Conservation (phyloP, 2,329 filamentous ascomycete species). For the Aspergillus udagawae region DNA sequence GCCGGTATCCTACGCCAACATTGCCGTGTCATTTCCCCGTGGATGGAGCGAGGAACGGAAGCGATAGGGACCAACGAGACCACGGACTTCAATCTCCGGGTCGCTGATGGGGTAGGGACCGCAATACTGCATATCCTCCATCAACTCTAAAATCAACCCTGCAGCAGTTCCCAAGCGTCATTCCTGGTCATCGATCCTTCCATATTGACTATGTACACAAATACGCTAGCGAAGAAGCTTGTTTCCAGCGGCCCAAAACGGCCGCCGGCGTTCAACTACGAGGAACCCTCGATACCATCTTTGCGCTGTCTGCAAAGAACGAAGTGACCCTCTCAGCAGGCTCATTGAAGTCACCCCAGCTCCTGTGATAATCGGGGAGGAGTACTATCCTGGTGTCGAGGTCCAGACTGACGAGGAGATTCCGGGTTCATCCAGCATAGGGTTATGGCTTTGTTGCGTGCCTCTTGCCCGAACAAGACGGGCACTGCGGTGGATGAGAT, state of each 20-base stretch:
- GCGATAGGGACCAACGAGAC: too few relatives aligned
- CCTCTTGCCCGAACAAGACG: conserved; percentile 37
- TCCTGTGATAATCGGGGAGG: conserved; percentile 31
- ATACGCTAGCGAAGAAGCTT: conserved; percentile 39
- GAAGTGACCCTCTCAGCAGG: conserved; percentile 49
- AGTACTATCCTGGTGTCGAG: conserved; percentile 33
- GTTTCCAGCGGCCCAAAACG: conserved; percentile 44
- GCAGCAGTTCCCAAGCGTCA: too few relatives aligned
- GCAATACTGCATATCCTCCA: too few relatives aligned
- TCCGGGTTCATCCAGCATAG: conserved; percentile 21
- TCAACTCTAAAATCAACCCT: too few relatives aligned
- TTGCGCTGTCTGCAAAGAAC: conserved; percentile 44
- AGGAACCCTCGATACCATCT: conserved; percentile 30
- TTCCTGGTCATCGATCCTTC: conserved; percentile 18
- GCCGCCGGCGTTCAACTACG: conserved; percentile 44
- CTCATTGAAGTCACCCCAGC: conserved; percentile 49
- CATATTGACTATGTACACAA: conserved; percentile 37
- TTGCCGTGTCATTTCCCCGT: not conserved
- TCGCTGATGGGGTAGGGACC: not conserved
- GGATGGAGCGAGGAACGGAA: not conserved
- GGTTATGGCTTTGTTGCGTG: conserved; percentile 32
- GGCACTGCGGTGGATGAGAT: conserved; percentile 25
- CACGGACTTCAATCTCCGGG: not conserved
- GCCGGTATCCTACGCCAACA: too few relatives aligned
- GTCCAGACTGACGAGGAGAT: conserved; percentile 41